These are phyloP conservation scores for Tetrapisispora phaffii DNA, from an alignment of 805 yeast species.

Conservation along the genomic window DNA sequence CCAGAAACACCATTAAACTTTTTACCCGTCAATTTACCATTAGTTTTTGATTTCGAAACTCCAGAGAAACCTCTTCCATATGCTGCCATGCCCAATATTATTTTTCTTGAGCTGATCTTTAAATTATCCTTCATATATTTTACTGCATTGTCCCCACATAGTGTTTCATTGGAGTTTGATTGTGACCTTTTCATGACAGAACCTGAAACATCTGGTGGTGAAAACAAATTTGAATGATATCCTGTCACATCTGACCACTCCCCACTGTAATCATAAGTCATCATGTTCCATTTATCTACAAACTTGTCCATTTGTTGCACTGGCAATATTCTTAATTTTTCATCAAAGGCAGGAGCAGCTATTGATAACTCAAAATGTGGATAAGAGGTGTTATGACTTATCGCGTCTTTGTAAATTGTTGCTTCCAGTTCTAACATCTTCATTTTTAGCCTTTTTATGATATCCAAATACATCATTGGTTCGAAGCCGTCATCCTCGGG, in stretches of 20 bases:
- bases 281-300: constrained; percentile 68
- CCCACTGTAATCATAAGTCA: constrained; percentile 88
- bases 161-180: constrained; percentile 7
- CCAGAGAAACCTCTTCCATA: constrained; percentile 57
- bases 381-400: constrained; percentile 1
- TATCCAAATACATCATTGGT: constrained; percentile 34
- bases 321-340: constrained; percentile 35
- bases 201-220: background rate
- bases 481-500: constrained; percentile 42
- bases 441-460: constrained; percentile 35
- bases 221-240: constrained; percentile 60
- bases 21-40: constrained; percentile 26
- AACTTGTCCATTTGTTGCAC: constrained; percentile 46
- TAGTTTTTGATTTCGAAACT: constrained; percentile 28
- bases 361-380: constrained; percentile 44
- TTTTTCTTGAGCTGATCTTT: constrained; percentile 38
- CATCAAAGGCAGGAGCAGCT: constrained; percentile 65
- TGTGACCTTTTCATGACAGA: constrained; percentile 6
- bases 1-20: constrained; percentile 37
- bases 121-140: constrained; percentile 32
- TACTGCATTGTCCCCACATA: constrained; percentile 44
- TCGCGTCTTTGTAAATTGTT: constrained; percentile 11
- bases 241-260: constrained; percentile 55
- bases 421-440: constrained; percentile 35
- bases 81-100: constrained; percentile 78